Base-by-base conservation (phyloP, 306 rosid genomes). In the Vigna hirtella region DNA sequence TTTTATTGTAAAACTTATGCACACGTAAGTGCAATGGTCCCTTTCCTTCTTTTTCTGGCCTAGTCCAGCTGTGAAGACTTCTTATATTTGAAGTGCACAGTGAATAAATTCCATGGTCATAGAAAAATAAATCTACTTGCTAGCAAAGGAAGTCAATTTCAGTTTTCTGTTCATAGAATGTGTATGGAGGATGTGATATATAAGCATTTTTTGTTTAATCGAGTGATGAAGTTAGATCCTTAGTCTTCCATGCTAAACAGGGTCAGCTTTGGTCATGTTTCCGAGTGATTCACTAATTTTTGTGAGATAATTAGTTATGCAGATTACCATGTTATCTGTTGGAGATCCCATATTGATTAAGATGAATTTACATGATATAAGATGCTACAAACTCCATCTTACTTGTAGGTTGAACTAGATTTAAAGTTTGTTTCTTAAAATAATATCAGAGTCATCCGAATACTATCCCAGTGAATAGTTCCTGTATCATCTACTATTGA, bases 61-160 rank as follows among this genome's bases (percentile, higher is more conserved):
- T 3, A 16, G 24, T 24, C 24, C 14, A 62, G 10, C 20, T 7
- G 13, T 15, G 43, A 61, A 42, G 43, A 61, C 6, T 36, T 36
- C 72, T 36, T 20, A 5, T 11, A 40, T 7, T 43, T 52, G 30
- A 62, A 48, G 15, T 64, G 34, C 18, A 8, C 34, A 9, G 28
- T 32, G 15, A 17, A 42, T 38, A 24, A 79, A 62, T 42, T 71
- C 12, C 47, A 50, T 36, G 48, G 30, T 62, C 66, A 16, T 70
- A 50, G 77, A 50, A 61, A 61, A 50, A 20, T 38, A 61, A 47
- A 70, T 30, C 17, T 38, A 24, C n/a, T 38, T 45, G 50, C 14
- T 16, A 61, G 30, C 14, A n/a, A 61, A 18, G 62, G 22, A 71
- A 50, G 20, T 62, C 22, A 76, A 77, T 40, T 65, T 52, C 73